phyloP scores from a whole-genome alignment of 176 grass and related monocot species.

The Musa acuminata region DNA sequence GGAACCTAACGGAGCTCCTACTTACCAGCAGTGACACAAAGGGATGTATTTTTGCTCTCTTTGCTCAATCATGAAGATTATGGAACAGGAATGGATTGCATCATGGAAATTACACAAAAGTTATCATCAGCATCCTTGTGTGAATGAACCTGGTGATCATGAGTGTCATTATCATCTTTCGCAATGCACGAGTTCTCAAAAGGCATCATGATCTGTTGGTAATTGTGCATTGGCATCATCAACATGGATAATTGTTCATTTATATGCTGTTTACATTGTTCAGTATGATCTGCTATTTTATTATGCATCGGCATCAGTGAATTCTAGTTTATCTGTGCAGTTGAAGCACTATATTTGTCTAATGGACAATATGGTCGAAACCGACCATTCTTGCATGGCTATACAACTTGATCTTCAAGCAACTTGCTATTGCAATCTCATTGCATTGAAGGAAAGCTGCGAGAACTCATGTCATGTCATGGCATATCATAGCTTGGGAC shows the following conservation, averaged over 20 bases:
- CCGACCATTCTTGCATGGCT: not conserved
- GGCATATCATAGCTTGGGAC: not conserved
- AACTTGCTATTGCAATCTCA: not conserved
- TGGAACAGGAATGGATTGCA: constrained; percentile 24
- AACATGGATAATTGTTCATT: constrained; percentile 25
- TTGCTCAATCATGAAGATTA: constrained; percentile 13
- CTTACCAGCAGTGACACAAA: constrained; percentile 24
- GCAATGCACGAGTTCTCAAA: constrained; percentile 22
- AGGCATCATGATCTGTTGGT: constrained; percentile 41
- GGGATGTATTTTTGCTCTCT: constrained; percentile 54
- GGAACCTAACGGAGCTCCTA: constrained; percentile 40
- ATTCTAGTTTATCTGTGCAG: not conserved
- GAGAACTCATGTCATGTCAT: not conserved
- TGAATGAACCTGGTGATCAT: constrained; percentile 39
- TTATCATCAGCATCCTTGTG: constrained; percentile 48
- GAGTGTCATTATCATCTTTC: constrained; percentile 48
- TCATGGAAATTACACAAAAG: constrained; percentile 56
- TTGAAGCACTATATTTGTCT: not conserved
- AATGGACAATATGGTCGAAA: not conserved
- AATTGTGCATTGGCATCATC: constrained; percentile 58
- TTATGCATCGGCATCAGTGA: not conserved
- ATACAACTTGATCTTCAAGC: not conserved
- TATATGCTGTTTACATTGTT: constrained; percentile 11
- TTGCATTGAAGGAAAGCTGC: not conserved
- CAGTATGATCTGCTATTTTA: not conserved